Evolutionary conservation across 2,329 filamentous ascomycete genomes (phyloP).

Genomic region (Chrysoporthe puriensis): DNA sequence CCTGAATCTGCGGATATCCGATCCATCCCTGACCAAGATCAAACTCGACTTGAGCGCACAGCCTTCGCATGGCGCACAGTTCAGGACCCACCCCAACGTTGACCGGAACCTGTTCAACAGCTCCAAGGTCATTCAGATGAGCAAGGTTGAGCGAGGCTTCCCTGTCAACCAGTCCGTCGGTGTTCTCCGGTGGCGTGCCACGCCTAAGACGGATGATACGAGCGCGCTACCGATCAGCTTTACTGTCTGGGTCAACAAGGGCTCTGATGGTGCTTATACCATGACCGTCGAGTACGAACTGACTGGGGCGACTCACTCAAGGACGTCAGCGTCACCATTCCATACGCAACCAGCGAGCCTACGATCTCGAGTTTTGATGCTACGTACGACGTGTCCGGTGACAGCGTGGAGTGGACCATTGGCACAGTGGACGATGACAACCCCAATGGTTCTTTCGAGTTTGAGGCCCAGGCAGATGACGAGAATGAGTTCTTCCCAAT

Average conservation of each 20-base stretch:
- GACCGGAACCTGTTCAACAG: slow-evolving; percentile 86
- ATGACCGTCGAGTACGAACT: slow-evolving; percentile 96
- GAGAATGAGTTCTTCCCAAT: slow-evolving; percentile 99
- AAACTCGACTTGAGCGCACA: slow-evolving; percentile 80
- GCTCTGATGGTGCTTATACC: slow-evolving; percentile 77
- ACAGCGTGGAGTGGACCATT: slow-evolving; percentile 92
- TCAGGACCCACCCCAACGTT: slow-evolving; percentile 95
- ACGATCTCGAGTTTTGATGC: slow-evolving; percentile 92
- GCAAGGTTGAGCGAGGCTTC: slow-evolving; percentile 85
- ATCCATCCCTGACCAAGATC: slow-evolving; percentile 87
- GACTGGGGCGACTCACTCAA: slow-evolving; percentile 77
- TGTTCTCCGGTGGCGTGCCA: slow-evolving; percentile 89
- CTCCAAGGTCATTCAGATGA: slow-evolving; percentile 84
- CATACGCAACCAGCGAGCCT: slow-evolving; percentile 83
- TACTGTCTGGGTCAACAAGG: slow-evolving; percentile 96
- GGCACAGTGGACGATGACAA: slow-evolving; percentile 84
- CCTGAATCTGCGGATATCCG: slow-evolving; percentile 85
- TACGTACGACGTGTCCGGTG: slow-evolving; percentile 89
- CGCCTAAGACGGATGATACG: slow-evolving; percentile 78
- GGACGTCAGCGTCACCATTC: slow-evolving; percentile 86
- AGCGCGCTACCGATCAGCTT: slow-evolving; percentile 90
- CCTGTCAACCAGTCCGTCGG: slow-evolving; percentile 92
- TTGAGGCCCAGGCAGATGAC: slow-evolving; percentile 84
- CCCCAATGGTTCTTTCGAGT: slow-evolving; percentile 86
- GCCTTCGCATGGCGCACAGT: slow-evolving; percentile 82